Evolutionary conservation across 768 basidiomycete genomes (phyloP), one percentile per base, ranked within the genome.

Genomic region (Rhizopogon rudus): DNA sequence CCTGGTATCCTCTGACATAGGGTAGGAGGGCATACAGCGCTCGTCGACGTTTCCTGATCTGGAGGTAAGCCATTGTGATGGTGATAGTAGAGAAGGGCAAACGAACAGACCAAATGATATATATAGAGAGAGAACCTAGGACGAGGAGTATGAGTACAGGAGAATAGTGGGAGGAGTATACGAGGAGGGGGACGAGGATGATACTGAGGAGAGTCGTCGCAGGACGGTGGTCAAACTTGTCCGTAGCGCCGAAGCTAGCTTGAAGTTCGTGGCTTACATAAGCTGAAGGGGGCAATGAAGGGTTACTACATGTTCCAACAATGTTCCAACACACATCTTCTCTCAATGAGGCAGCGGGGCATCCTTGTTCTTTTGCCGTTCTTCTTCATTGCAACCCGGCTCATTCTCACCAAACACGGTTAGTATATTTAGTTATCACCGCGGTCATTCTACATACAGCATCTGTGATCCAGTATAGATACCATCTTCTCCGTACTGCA

Each of bases 1-100:
- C 68, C 78, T 73, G 54, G 76, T 65, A 66, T 82, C 82, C 73
- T 87, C 87, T 57, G 84, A 81, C 86, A 87, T 87, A 65, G 66
- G 53, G 54, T 58, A 62, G 55, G 58, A 55, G 60, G 63, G 61
- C 69, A 72, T 70, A 57, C 66, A 65, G 60, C 66, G 61, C 61
- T 68, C 61, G 52, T 41, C 61, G 59, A 57, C 61, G 63, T 60
- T 58, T 70, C 57, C 61, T 58, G 68, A 63, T 65, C 53, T 41
- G 14, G 31, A 54, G 43, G 51, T 60, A 40, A 60, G 44, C 43
- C 31, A 45, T 45, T 43, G 14, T 13, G 33, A 14, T 3, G 4
- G 13, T 48, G 31, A 22, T 35, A 1, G 17, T 48, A 12, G 13
- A 8, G 6, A 16, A 25, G 14, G n/a, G n/a, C 6, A 45, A 14